phyloP scores from a whole-genome alignment of 306 rosid species.

The Rosa multiflora region DNA sequence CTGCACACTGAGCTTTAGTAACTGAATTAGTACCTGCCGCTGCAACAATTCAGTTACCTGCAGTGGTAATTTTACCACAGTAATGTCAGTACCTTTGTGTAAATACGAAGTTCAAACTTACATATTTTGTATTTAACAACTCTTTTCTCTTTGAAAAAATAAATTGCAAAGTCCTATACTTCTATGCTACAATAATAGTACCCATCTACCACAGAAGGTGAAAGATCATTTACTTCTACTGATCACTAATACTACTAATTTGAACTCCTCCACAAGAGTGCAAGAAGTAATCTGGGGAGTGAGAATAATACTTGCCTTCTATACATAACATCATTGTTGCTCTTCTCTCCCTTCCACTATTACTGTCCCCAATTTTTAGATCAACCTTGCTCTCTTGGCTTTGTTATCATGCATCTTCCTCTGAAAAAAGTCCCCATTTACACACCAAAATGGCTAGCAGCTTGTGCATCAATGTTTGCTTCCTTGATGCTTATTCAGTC shows the following conservation, averaged over 20 bases:
- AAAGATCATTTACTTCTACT: not conserved
- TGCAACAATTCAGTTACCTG: not conserved
- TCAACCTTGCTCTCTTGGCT: not conserved
- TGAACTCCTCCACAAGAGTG: no score
- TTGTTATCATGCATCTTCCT: not conserved
- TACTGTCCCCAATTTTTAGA: not conserved
- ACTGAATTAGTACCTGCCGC: not conserved
- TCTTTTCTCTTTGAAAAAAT: no score
- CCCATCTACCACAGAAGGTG: not conserved
- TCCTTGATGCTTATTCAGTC: constrained; percentile 3
- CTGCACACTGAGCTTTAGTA: not conserved
- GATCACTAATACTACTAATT: not conserved
- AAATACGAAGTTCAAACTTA: no score
- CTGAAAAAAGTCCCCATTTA: not conserved
- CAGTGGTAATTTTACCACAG: not conserved
- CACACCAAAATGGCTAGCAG: not conserved
- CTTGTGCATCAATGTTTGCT: not conserved
- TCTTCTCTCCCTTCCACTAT: not conserved
- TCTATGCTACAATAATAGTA: not conserved
- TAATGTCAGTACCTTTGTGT: not conserved
- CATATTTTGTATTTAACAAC: no score
- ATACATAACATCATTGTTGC: not conserved
- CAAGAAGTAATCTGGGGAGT: no score
- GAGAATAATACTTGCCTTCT: not conserved
- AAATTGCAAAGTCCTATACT: no score